These are phyloP conservation scores for Aspergillus pseudoglaucus DNA, from an alignment of 2,329 filamentous ascomycete species.

Conservation along the genomic window DNA sequence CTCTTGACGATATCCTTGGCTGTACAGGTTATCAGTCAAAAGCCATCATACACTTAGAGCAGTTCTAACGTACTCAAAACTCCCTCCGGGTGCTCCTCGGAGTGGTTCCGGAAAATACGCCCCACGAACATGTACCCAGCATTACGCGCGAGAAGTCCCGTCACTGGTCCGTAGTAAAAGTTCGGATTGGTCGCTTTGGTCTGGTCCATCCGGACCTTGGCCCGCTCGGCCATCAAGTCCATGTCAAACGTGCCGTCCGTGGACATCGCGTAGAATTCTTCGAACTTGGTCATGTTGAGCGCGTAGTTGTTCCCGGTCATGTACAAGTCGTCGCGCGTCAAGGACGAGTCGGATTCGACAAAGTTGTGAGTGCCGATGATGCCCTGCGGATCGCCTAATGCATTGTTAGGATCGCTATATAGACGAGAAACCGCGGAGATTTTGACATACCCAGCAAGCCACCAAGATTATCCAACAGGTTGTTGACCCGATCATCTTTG, in stretches of 20 bases:
- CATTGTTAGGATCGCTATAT: not conserved
- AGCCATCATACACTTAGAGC: not conserved
- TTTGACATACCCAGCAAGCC: constrained; percentile 35
- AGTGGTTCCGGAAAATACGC: constrained; percentile 42
- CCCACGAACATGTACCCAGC: constrained; percentile 44
- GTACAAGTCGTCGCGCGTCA: constrained; percentile 50
- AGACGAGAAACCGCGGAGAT: not conserved
- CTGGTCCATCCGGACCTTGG: constrained; percentile 42
- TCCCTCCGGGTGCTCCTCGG: constrained; percentile 34
- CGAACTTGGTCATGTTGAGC: constrained; percentile 49
- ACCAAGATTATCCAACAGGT: constrained; percentile 38
- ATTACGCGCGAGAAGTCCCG: constrained; percentile 45
- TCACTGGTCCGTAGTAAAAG: constrained; percentile 51
- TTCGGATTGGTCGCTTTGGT: constrained; percentile 47
- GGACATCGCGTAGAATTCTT: constrained; percentile 41
- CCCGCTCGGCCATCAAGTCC: constrained; percentile 39
- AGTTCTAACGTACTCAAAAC: constrained; percentile 27
- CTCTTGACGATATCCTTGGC: constrained; percentile 37
- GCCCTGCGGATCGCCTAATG: constrained; percentile 39
- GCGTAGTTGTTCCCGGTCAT: constrained; percentile 44
- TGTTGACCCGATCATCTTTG: constrained; percentile 30
- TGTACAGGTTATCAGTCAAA: constrained; percentile 10
- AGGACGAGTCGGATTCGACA: constrained; percentile 50
- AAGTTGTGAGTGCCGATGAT: constrained; percentile 50
- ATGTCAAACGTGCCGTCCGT: constrained; percentile 37